These are phyloP conservation scores for Hibiscus tridactylites DNA, from an alignment of 345 rosid genomes.

Conservation along the genomic window DNA sequence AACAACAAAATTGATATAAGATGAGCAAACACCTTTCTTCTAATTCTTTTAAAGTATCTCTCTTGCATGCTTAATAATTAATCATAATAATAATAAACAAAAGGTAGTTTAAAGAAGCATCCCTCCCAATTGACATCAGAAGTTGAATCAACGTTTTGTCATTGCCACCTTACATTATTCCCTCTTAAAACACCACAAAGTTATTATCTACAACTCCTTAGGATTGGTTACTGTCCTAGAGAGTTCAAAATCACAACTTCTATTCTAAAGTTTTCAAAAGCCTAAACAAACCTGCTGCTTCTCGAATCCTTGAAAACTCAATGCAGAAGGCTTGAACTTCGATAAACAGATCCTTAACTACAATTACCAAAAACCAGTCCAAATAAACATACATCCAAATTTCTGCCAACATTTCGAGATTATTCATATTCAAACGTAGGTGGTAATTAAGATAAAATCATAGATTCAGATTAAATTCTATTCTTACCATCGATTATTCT, in stretches of 20 bases:
- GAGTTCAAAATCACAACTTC: background rate
- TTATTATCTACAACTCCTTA: background rate
- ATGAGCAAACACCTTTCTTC: too few species aligned
- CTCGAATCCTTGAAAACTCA: conserved; percentile 83
- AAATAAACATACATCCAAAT: background rate
- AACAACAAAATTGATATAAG: too few species aligned
- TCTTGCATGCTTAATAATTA: too few species aligned
- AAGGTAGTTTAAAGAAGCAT: background rate
- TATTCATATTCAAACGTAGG: background rate
- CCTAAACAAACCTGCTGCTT: conserved; percentile 90
- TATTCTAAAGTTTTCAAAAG: conserved; percentile 65
- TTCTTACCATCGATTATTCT: conserved; percentile 73
- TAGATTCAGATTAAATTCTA: background rate
- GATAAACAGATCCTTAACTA: conserved; percentile 89
- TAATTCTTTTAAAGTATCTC: too few species aligned
- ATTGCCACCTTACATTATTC: background rate
- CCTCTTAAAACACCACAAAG: background rate
- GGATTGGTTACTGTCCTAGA: background rate
- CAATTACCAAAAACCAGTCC: background rate
- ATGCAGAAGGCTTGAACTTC: conserved; percentile 99
- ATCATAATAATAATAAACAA: too few species aligned
- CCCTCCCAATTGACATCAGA: background rate
- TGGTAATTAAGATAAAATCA: background rate
- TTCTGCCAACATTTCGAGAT: too few species aligned
- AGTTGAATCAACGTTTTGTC: background rate